phyloP scores from a whole-genome alignment of 768 basidiomycete genomes.

The Nidularia pulvinata region DNA sequence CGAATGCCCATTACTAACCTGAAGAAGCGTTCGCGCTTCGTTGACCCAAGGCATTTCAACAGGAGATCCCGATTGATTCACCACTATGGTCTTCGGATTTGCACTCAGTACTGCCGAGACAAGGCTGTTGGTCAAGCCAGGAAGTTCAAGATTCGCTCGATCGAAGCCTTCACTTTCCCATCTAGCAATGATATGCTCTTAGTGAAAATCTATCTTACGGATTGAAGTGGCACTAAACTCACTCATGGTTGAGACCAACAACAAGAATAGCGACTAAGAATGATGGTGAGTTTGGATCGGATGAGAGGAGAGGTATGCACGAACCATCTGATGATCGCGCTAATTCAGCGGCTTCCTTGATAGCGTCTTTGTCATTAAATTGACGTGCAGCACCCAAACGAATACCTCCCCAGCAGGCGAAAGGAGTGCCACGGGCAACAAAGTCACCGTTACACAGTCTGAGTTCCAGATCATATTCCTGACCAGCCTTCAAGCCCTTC shows the following conservation, averaged over 20 bases:
- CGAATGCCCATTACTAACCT: conserved; percentile 18
- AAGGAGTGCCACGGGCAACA: conserved; percentile 25
- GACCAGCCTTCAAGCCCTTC: conserved; percentile 36
- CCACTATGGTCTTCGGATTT: conserved; percentile 55
- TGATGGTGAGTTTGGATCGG: neutral
- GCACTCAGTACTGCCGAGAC: conserved; percentile 43
- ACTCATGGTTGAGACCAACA: conserved; percentile 57
- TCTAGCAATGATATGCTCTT: conserved; percentile 5
- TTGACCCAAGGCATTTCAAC: conserved; percentile 58
- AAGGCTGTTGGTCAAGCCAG: conserved; percentile 50
- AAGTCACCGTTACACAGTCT: conserved; percentile 31
- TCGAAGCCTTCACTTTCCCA: conserved; percentile 66
- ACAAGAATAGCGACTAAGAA: conserved; percentile 42
- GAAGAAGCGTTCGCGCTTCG: conserved; percentile 30
- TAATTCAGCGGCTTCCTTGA: conserved; percentile 34
- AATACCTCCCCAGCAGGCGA: conserved; percentile 38
- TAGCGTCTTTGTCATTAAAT: conserved; percentile 33
- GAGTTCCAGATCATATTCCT: conserved; percentile 37
- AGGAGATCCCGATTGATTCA: conserved; percentile 56
- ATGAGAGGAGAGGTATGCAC: conserved; percentile 1
- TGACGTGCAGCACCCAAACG: conserved; percentile 29
- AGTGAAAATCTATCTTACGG: too few relatives aligned
- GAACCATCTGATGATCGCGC: conserved; percentile 39
- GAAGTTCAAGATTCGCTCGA: conserved; percentile 46
- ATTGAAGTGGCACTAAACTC: conserved; percentile 4